Evolutionary conservation across 305 asterid species (phyloP).

Genomic region (Solanum hybrid): DNA sequence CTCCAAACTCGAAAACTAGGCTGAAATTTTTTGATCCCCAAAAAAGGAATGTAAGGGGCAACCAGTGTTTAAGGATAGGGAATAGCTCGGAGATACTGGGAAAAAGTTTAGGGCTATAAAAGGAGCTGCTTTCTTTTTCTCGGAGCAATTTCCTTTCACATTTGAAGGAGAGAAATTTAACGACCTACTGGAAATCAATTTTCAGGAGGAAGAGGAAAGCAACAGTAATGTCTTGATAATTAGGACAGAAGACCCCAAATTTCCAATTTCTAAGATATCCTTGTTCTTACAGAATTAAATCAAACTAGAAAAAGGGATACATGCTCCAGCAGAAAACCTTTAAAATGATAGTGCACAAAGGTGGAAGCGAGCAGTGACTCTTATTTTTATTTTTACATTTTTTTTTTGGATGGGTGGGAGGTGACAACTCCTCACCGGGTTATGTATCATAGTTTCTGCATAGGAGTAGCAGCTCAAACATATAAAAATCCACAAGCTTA

Average conservation of each 20-base stretch:
- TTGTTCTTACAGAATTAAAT: neutral
- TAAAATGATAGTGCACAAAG: neutral
- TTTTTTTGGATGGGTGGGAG: neutral
- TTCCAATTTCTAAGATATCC: neutral
- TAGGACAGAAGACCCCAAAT: neutral
- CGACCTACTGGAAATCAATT: neutral
- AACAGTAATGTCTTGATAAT: neutral
- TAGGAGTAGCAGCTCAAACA: neutral
- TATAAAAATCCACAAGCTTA: neutral
- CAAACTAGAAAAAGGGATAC: neutral
- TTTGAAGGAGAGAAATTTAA: neutral
- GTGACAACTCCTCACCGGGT: neutral
- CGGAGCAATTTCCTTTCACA: neutral
- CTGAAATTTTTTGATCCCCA: neutral
- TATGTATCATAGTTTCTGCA: neutral
- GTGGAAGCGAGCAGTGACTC: neutral
- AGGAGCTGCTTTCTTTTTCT: neutral
- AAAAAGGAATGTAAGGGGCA: neutral
- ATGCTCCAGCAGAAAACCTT: neutral
- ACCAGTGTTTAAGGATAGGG: neutral
- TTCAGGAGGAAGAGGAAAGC: neutral
- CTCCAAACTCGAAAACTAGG: neutral
- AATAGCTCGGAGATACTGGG: neutral
- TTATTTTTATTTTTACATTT: neutral
- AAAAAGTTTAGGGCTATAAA: neutral